phyloP scores from a whole-genome alignment of 2,329 filamentous ascomycete genomes.

The Colletotrichum musae region DNA sequence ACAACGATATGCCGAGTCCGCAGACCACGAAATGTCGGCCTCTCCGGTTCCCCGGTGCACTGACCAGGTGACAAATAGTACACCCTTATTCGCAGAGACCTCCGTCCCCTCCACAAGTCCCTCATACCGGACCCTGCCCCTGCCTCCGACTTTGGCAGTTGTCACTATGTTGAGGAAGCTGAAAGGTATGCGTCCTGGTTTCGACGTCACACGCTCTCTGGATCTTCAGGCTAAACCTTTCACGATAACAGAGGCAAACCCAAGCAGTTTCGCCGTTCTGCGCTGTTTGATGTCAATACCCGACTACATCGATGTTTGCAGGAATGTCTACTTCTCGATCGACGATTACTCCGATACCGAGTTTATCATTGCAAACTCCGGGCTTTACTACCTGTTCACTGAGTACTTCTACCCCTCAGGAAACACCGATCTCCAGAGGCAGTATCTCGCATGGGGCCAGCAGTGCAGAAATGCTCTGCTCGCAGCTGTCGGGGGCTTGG shows the following conservation, averaged over 20 bases:
- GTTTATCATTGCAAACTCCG: conserved; percentile 65
- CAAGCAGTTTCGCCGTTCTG: conserved; percentile 6
- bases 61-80: not conserved
- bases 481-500: not conserved
- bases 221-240: too few relatives aligned
- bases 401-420: conserved; percentile 47
- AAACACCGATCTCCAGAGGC: not conserved
- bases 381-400: conserved; percentile 64
- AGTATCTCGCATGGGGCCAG: conserved; percentile 3
- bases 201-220: too few relatives aligned
- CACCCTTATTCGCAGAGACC: too few relatives aligned
- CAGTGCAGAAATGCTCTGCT: conserved; percentile 12
- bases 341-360: conserved; percentile 64
- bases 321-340: conserved; percentile 64
- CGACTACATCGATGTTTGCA: conserved; percentile 65
- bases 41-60: not conserved
- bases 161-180: conserved; percentile 1
- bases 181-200: not conserved
- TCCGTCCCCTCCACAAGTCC: too few relatives aligned
- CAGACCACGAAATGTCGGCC: not conserved
- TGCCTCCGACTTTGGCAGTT: conserved; percentile 17
- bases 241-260: not conserved
- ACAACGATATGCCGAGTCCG: conserved; percentile 7
- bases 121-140: conserved; percentile 4
- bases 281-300: conserved; percentile 47